Evolutionary conservation across 1,284 basidiomycete species (phyloP).

Genomic region (Austroboletus niveus): DNA sequence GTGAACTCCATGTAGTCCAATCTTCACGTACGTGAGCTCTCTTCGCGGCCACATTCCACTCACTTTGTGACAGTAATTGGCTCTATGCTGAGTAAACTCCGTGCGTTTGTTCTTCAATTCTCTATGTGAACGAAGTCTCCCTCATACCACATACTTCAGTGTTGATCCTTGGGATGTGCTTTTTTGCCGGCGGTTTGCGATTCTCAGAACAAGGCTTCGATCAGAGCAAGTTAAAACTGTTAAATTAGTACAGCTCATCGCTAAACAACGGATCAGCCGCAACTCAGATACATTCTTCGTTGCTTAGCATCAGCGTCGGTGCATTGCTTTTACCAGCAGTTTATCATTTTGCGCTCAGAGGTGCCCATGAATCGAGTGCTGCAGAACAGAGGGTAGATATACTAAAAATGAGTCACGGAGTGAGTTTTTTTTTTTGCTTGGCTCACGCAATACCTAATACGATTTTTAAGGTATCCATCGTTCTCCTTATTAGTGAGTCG

Average conservation of each 20-base stretch:
- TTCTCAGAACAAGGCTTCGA: conserved; percentile 81
- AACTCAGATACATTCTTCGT: conserved; percentile 77
- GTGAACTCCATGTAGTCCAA: conserved; percentile 84
- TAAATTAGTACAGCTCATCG: not conserved
- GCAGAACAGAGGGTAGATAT: conserved; percentile 54
- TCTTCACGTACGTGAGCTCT: conserved; percentile 55
- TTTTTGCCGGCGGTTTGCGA: conserved; percentile 75
- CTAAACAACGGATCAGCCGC: conserved; percentile 48
- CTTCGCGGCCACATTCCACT: conserved; percentile 3
- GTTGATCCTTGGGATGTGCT: conserved; percentile 73
- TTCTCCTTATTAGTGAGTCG: conserved; percentile 66
- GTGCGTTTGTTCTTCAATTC: conserved; percentile 39
- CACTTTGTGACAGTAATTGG: conserved; percentile 58
- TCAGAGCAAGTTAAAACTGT: conserved; percentile 45
- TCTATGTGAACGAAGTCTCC: not conserved
- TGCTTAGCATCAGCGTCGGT: conserved; percentile 77
- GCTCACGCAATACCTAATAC: not conserved
- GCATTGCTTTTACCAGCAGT: conserved; percentile 79
- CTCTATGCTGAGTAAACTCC: conserved; percentile 73
- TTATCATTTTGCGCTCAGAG: conserved; percentile 65
- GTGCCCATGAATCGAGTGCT: conserved; percentile 31
- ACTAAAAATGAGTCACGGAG: conserved; percentile 82
- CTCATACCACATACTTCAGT: conserved; percentile 19
- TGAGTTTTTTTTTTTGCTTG: conserved; percentile 39
- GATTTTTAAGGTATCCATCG: conserved; percentile 53